Base-by-base conservation (phyloP, 1,139 yeast genomes). In the Magnusiomyces ingens region DNA sequence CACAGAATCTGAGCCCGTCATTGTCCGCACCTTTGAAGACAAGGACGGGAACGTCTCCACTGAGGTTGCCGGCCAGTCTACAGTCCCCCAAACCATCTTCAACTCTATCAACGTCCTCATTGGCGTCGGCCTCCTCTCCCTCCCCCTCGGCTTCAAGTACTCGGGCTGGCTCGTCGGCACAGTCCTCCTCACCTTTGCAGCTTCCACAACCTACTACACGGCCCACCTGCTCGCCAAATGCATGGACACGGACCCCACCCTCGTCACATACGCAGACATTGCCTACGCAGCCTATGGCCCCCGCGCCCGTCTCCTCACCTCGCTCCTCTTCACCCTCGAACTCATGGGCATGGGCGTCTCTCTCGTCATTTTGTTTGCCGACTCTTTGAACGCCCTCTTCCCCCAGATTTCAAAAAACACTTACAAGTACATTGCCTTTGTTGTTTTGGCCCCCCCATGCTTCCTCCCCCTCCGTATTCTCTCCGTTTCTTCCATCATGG, bases 181-280 rank as follows among this genome's bases (percentile, higher is more conserved):
- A 0, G 54, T 76, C 0, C 65, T 84, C 42, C 66, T 90, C 48
- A 56, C 76, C 0, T 55, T 75, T 0, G 79, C 89, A 57, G 90
- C 95, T 0, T 52, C 76, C 4, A 69, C 80, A 12, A 88, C 96
- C 0, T 76, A 77, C 57, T 74, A 79, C 58, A 84, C 96, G 0
- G 96, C 96, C n/a, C 73, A 68, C 55, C 73, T 76, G 67, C 74
- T 79, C 45, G 81, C 86, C 10, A 75, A 75, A 57, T 81, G 86
- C 58, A 71, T 88, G 78, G 90, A 84, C 60, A 81, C 85, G 1
- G 91, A 88, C 66, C 79, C 77, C 10, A 81, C 91, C 0, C 74
- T 91, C 59, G 84, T 84, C 78, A 87, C 96, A 0, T 91, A 90
- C 67, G 95, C 95, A 4, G 97, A 90, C 67, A 74, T 87, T 60